Evolutionary conservation across 148 eudicot genomes (phyloP).

Genomic region (Euryodendron excelsum): DNA sequence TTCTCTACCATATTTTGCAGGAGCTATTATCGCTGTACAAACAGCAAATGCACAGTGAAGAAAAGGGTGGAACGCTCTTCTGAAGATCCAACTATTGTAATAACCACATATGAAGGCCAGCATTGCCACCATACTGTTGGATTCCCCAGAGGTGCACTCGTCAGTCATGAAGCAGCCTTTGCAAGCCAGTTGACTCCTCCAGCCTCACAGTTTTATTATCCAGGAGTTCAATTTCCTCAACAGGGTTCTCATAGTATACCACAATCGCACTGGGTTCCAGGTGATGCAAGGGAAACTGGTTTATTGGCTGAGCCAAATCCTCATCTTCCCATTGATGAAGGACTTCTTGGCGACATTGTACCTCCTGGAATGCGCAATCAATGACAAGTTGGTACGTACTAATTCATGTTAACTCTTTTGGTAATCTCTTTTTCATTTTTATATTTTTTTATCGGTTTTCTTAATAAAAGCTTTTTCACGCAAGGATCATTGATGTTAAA

Average conservation of each 20-base stretch:
- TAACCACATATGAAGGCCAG: constrained; percentile 96
- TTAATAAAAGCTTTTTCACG: too few relatives aligned
- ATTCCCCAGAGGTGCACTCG: constrained; percentile 61
- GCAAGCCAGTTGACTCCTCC: constrained; percentile 38
- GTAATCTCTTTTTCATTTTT: too few relatives aligned
- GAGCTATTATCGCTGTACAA: constrained; percentile 96
- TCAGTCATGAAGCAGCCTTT: constrained; percentile 47
- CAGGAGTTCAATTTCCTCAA: constrained; percentile 37
- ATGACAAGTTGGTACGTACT: constrained; percentile 25
- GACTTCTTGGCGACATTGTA: constrained; percentile 87
- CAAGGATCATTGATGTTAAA: too few relatives aligned
- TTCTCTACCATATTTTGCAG: constrained; percentile 29
- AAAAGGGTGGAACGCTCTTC: constrained; percentile 89
- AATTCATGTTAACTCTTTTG: not conserved
- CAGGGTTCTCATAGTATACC: constrained; percentile 12
- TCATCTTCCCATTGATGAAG: constrained; percentile 37
- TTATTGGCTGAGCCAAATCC: constrained; percentile 11
- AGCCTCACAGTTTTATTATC: constrained; percentile 33
- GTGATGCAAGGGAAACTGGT: constrained; percentile 19
- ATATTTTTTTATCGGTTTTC: too few relatives aligned
- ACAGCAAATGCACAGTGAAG: constrained; percentile 88
- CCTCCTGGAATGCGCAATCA: constrained; percentile 62
- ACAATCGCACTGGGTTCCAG: constrained; percentile 26
- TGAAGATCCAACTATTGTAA: constrained; percentile 73
- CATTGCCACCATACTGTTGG: constrained; percentile 87